Base-by-base conservation (phyloP, 2,329 filamentous ascomycete species). In the Xylaria polymorpha region DNA sequence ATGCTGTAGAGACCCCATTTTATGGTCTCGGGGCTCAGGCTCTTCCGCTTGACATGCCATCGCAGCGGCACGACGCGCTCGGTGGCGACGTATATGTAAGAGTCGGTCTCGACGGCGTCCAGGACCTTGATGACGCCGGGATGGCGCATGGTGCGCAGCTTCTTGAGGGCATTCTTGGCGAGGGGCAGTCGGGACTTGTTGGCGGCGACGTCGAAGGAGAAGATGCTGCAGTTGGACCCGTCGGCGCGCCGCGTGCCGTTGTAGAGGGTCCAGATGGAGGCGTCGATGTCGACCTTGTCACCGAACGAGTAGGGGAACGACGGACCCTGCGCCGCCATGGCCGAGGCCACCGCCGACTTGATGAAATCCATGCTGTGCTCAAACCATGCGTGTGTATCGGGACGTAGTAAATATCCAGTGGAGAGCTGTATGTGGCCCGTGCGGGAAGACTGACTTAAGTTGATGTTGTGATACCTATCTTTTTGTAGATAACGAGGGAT, bases 231-330 rank as follows among this genome's bases (percentile, higher is more conserved):
- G 76, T 93, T 90, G 4, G 94, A 97, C 41, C 93, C 90, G 80
- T 98, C 95, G 83, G 98, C 94, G 82, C 93, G 90, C 83, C 92
- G 96, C 65, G 93, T 97, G 77, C 94, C 96, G 82, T 98, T 98
- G 82, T 96, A 91, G 67, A 99, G 84, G n/a, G 92, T 93, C 94
- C 96, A 99, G 76, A 98, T 94, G 32, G 95, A 97, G 78, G 96
- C 90, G 79, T 97, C 93, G 62, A 96, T 86, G 79, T 98, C 95
- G 68, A 98, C 92, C 79, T 92, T 90, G 81, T 99, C 96, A 76
- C 94, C 95, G 79, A 98, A 96, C 57, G 88, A 91, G 80, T 97
- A 98, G 4, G 94, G 94, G 78, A 98, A 97, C 6, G 94, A 91
- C 62, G 94, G 94, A 1, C 95, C 94, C 80, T 97, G 96, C 55